phyloP scores from a whole-genome alignment of 805 yeast species.

The Kodamaea kaohsiungensis region DNA sequence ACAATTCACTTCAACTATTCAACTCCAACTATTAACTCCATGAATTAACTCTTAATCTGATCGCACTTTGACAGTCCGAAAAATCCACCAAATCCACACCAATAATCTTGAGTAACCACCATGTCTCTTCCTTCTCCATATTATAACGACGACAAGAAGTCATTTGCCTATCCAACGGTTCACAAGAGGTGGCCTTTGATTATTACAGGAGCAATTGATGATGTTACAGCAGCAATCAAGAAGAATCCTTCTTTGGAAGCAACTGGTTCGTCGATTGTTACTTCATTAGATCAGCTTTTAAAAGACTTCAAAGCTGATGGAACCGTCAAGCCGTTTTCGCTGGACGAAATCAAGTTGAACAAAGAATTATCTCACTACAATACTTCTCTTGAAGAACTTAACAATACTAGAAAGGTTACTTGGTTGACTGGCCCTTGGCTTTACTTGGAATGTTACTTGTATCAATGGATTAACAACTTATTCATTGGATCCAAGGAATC shows the following conservation, averaged over 20 bases:
- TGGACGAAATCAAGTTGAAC: conserved; percentile 41
- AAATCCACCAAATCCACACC: background rate
- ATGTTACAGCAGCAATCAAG: conserved; percentile 44
- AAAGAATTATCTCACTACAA: conserved; percentile 60
- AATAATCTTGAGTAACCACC: background rate
- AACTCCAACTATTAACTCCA: no score
- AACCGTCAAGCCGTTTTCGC: conserved; percentile 28
- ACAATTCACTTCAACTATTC: background rate
- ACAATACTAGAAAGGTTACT: conserved; percentile 34
- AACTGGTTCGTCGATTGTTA: conserved; percentile 50
- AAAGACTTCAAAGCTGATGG: conserved; percentile 43
- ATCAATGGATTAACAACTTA: conserved; percentile 58
- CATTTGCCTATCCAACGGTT: conserved; percentile 84
- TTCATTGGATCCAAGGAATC: conserved; percentile 35
- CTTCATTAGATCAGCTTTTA: conserved; percentile 44
- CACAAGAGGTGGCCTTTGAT: conserved; percentile 87
- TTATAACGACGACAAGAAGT: conserved; percentile 64
- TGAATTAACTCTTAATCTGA: background rate
- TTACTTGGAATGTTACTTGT: conserved; percentile 79
- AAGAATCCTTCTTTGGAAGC: conserved; percentile 21
- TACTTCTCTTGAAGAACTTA: conserved; percentile 43
- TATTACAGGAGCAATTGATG: conserved; percentile 65
- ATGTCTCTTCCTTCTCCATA: conserved; percentile 49
- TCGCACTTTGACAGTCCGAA: background rate
- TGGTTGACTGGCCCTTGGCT: conserved; percentile 95